A percentile compares a stretch with the other conserved stretches of the same genome.
These are phyloP conservation scores for Eutypa lata DNA, from an alignment of 2,329 filamentous ascomycete species.

Conservation along the genomic window DNA sequence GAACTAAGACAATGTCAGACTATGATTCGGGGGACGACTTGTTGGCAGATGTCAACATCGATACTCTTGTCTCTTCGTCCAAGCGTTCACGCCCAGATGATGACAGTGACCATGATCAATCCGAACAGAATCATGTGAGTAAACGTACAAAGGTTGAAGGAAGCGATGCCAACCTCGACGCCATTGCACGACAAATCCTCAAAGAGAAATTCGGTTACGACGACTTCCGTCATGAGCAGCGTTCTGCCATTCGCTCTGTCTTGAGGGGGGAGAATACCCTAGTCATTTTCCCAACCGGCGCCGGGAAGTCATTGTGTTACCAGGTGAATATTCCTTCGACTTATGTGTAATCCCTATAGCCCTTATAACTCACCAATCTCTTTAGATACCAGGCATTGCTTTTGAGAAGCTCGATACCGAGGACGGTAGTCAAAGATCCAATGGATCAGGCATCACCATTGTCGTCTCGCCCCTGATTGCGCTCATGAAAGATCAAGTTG, in stretches of 20 bases:
- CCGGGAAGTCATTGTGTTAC: constrained; percentile 49
- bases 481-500: constrained; percentile 60
- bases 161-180: constrained; percentile 5
- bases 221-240: constrained; percentile 43
- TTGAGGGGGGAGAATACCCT: constrained; percentile 39
- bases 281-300: constrained; percentile 45
- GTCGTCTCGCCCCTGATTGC: constrained; percentile 56
- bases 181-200: constrained; percentile 27
- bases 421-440: constrained; percentile 20
- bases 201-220: constrained; percentile 36
- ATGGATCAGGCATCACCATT: constrained; percentile 48
- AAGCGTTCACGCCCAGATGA: constrained; percentile 3
- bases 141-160: constrained; percentile 7
- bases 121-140: neutral
- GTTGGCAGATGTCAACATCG: constrained; percentile 23
- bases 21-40: constrained; percentile 33
- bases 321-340: constrained; percentile 30
- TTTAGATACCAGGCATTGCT: constrained; percentile 43
- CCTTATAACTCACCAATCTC: neutral
- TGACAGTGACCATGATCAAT: neutral
- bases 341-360: neutral
- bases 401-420: constrained; percentile 40
- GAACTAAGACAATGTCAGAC: constrained; percentile 21
- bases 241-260: constrained; percentile 35
- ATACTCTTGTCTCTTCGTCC: constrained; percentile 12